Conservation (phyloP, 371 early-diverging fungal genomes). For the Saksenaea oblongispora region DNA sequence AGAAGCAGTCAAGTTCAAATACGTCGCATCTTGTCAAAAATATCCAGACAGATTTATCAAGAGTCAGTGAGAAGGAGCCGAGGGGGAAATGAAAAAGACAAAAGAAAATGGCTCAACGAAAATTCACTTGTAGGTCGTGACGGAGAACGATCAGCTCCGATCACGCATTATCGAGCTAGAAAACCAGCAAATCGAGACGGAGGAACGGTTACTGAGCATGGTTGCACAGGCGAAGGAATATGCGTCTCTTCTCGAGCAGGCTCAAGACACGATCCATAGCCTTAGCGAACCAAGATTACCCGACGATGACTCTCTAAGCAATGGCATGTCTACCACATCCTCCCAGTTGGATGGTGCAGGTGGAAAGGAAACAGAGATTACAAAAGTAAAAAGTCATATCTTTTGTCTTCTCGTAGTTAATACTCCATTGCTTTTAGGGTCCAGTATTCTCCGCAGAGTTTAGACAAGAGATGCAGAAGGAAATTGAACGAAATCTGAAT, state of each 20-base stretch:
- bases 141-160: conserved; percentile 63
- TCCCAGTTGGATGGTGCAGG: conserved; percentile 27
- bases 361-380: conserved; percentile 48
- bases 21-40: conserved; percentile 64
- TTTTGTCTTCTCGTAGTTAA: not conserved
- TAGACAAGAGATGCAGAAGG: conserved; percentile 56
- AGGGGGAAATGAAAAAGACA: not conserved
- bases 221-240: conserved; percentile 68
- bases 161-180: conserved; percentile 65
- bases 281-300: conserved; percentile 48
- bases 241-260: conserved; percentile 62
- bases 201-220: conserved; percentile 61
- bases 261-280: conserved; percentile 66
- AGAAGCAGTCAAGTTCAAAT: conserved; percentile 62
- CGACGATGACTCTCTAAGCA: conserved; percentile 39
- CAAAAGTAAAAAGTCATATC: conserved; percentile 34
- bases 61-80: conserved; percentile 31
- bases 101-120: not conserved
- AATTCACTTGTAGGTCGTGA: conserved; percentile 46
- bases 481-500: conserved; percentile 49
- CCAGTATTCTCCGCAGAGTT: conserved; percentile 57
- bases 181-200: conserved; percentile 59
- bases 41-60: conserved; percentile 64
- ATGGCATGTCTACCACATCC: conserved; percentile 26
- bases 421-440: conserved; percentile 32